Evolutionary conservation across 1,139 yeast genomes (phyloP), one percentile per base, ranked within the genome.

Genomic region (Protomyces pachydermus): DNA sequence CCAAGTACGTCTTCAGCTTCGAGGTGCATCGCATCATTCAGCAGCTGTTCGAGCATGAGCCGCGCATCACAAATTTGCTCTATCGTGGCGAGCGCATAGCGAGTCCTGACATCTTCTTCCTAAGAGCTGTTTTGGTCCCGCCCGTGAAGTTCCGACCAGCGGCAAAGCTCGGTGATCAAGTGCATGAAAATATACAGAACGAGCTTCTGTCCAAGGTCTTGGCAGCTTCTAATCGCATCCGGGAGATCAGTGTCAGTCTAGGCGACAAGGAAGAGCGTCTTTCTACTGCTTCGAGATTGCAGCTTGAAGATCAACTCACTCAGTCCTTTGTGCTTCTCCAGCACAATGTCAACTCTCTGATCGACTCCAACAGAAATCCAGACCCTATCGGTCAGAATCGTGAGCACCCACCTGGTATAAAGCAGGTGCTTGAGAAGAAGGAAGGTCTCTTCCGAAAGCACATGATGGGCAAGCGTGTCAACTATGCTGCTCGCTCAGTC

Each of bases 391-490:
- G 86, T 23, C 67, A 62, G 20, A 86, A 85, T n/a, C 84, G 83
- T 69, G 76, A 83, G 34, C 91, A 96, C 53, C 82, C 83, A 60
- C 98, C 99, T 1, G 99, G 99, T 79, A 84, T 95, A 72, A 93
- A 95, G 76, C 98, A 95, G 80, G 96, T 97, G 3, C 80, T 95
- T 73, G 99, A 95, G 78, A 93, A 95, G 86, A 95, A 95, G 76
- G 98, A 95, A 78, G 99, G 99, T 75, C 81, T 93, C 70, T 93
- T 93, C 81, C 86, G 99, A 81, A 93, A 91, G 76, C 97, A 95
- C 74, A 93, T 95, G 98, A 95, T 95, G 98, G 99, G 99, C 76
- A 95, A 95, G 81, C 90, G 99, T 80, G 99, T 95, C 67, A 95
- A 95, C 75, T 91, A 88, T 73, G 98, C 98, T 67, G 98, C 98